These are phyloP conservation scores for Parachlorella kessleri DNA, from an alignment of 139 green algal genomes.

Conservation along the genomic window DNA sequence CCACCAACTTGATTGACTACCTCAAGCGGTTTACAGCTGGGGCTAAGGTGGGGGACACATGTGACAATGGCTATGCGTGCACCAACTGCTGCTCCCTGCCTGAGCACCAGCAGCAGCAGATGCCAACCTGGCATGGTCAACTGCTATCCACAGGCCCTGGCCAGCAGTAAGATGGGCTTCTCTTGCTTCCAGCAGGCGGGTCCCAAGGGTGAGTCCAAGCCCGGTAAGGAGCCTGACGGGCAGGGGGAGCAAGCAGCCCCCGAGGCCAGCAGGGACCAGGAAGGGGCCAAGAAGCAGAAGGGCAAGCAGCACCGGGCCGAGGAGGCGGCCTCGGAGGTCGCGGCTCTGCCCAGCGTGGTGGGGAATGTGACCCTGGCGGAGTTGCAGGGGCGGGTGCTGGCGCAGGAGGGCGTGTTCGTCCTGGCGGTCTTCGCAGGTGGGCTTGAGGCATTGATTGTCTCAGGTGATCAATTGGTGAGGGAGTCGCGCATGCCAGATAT, in stretches of 20 bases:
- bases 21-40: neutral
- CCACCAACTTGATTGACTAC: neutral
- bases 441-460: too few species aligned
- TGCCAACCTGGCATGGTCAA: neutral
- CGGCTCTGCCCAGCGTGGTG: conserved; percentile 14
- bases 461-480: too few species aligned
- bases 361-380: conserved; percentile 14
- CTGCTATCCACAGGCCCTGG: neutral
- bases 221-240: too few species aligned
- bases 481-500: too few species aligned
- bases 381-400: conserved; percentile 16
- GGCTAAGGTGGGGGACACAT: too few species aligned
- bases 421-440: conserved; percentile 30
- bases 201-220: too few species aligned
- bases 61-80: too few species aligned
- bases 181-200: too few species aligned
- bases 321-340: conserved; percentile 16
- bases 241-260: neutral
- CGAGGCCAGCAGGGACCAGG: too few species aligned
- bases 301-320: too few species aligned
- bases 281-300: neutral
- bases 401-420: conserved; percentile 35
- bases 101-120: neutral
- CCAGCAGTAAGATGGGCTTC: conserved; percentile 11
- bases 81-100: too few species aligned